phyloP scores from a whole-genome alignment of 139 green algal species.

The Volvox reticuliferus region DNA sequence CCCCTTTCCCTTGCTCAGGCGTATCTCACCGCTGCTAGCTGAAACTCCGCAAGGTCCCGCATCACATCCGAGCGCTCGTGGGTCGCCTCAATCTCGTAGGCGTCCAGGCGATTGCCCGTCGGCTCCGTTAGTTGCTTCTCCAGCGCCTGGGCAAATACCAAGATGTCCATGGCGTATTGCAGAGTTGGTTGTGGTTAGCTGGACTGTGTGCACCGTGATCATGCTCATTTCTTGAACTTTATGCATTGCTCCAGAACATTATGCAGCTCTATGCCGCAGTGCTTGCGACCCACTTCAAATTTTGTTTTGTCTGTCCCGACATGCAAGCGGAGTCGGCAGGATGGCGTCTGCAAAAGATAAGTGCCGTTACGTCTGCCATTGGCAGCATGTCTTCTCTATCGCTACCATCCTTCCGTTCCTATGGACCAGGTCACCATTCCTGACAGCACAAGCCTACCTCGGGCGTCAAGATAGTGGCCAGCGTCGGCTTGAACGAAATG shows the following conservation, averaged over 20 bases:
- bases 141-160: constrained; percentile 63
- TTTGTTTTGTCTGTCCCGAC: too few species aligned
- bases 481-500: constrained; percentile 95
- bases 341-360: too few species aligned
- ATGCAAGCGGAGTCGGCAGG: too few species aligned
- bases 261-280: too few species aligned
- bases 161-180: too few species aligned
- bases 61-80: constrained; percentile 89
- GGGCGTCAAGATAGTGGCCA: constrained; percentile 92
- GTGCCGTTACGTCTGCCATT: too few species aligned
- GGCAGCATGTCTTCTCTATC: too few species aligned
- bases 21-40: constrained; percentile 90
- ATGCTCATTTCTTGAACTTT: too few species aligned
- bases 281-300: too few species aligned
- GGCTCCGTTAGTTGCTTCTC: constrained; percentile 82
- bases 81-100: constrained; percentile 96
- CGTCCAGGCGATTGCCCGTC: constrained; percentile 82
- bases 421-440: neutral
- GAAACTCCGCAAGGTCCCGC: constrained; percentile 96
- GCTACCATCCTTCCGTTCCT: neutral
- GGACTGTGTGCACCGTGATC: too few species aligned
- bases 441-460: constrained; percentile 61
- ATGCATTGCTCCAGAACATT: too few species aligned
- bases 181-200: too few species aligned
- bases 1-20: neutral